These are phyloP conservation scores for Scheffersomyces illinoinensis DNA, from an alignment of 1,139 yeast species.

Conservation along the genomic window DNA sequence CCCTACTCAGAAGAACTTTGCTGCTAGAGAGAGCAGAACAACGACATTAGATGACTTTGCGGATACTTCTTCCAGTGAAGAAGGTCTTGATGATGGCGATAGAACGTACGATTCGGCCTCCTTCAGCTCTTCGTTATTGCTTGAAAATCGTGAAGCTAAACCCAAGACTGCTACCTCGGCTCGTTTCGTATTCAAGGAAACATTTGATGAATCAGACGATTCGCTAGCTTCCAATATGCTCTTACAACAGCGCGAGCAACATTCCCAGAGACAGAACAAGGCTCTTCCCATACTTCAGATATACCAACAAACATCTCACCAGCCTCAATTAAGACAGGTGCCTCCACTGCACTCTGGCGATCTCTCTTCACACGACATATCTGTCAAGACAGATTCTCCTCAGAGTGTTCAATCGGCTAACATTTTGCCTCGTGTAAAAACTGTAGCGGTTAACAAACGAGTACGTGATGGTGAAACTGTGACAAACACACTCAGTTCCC, in stretches of 20 bases:
- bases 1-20: neutral
- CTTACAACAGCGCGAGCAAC: neutral
- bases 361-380: neutral
- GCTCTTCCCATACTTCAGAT: neutral
- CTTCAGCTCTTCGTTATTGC: conserved; percentile 20
- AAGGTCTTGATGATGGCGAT: conserved; percentile 8
- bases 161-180: neutral
- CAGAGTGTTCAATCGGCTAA: neutral
- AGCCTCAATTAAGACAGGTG: neutral
- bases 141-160: neutral
- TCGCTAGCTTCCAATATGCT: neutral
- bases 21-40: conserved; percentile 10
- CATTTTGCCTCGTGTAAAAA: neutral
- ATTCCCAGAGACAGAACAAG: neutral
- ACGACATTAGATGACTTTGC: conserved; percentile 41
- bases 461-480: neutral
- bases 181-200: conserved; percentile 29
- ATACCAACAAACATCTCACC: neutral
- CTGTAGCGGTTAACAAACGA: neutral
- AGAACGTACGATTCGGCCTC: conserved; percentile 28
- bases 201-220: conserved; percentile 26
- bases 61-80: conserved; percentile 36
- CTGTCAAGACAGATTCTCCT: neutral
- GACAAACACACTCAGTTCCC: neutral
- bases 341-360: neutral